Evolutionary conservation across 2,329 filamentous ascomycete species (phyloP).

Genomic region (Diaporthe humulicola): DNA sequence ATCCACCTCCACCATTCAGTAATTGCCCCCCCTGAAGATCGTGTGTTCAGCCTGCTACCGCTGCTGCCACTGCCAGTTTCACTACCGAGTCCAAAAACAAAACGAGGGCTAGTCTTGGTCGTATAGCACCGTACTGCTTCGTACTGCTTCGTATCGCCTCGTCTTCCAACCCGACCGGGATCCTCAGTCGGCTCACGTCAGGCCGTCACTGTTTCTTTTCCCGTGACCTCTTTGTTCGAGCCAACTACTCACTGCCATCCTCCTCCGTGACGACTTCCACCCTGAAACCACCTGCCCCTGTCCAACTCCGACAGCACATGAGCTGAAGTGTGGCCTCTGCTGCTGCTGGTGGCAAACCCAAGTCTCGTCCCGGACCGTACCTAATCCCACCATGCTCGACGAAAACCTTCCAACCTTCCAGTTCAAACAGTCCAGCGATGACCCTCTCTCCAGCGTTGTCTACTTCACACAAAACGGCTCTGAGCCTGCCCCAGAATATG

Average conservation of each 20-base stretch:
- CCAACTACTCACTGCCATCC: neutral
- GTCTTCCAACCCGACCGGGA: neutral
- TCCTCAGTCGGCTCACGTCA: conserved; percentile 7
- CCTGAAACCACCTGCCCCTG: neutral
- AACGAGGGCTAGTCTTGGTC: neutral
- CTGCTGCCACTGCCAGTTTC: neutral
- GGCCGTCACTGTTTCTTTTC: neutral
- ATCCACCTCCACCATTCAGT: neutral
- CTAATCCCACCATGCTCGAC: conserved; percentile 78
- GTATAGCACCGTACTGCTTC: neutral
- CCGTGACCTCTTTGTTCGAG: conserved; percentile 19
- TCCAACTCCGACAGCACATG: neutral
- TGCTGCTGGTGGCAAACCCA: conserved; percentile 15
- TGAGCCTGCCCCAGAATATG: conserved; percentile 83
- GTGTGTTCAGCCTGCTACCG: neutral
- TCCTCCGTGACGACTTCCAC: neutral
- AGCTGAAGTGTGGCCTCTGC: conserved; percentile 6
- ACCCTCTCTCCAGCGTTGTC: conserved; percentile 68
- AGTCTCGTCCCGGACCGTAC: neutral
- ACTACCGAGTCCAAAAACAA: neutral
- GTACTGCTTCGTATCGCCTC: neutral
- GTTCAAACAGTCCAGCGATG: conserved; percentile 65
- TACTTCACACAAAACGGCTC: conserved; percentile 80
- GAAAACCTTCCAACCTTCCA: conserved; percentile 87
- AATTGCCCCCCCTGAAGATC: conserved; percentile 6